Percentiles rank a stretch among this genome's conserved stretches.
phyloP scores from a whole-genome alignment of 192 early-diverging fungal species.

The Backusella parvicylindrica region DNA sequence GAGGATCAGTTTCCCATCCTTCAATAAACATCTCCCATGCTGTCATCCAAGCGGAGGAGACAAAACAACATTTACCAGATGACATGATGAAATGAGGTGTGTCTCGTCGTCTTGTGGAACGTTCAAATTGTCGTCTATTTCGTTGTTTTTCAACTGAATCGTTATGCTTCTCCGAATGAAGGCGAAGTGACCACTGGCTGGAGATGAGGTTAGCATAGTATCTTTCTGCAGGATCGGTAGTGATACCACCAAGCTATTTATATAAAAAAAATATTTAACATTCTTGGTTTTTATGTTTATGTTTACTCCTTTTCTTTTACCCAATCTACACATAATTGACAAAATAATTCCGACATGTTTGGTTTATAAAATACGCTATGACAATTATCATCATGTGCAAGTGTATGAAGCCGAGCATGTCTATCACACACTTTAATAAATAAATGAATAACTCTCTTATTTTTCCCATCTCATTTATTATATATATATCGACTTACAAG shows the following conservation, averaged over 20 bases:
- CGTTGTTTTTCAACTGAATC: not conserved
- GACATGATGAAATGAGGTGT: constrained; percentile 14
- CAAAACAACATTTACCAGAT: not conserved
- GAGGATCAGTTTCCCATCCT: constrained; percentile 4
- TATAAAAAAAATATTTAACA: not conserved
- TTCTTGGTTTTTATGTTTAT: not conserved
- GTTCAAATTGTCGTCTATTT: not conserved
- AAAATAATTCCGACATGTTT: constrained; percentile 14
- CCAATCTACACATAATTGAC: constrained; percentile 20
- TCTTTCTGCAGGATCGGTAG: constrained; percentile 14
- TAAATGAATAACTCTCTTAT: not conserved
- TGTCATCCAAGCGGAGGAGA: constrained; percentile 15
- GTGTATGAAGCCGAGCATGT: constrained; percentile 15
- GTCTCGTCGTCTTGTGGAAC: constrained; percentile 7
- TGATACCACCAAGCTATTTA: constrained; percentile 15
- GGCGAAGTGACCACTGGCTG: not conserved
- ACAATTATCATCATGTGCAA: not conserved
- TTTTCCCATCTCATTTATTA: not conserved
- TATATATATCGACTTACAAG: not conserved
- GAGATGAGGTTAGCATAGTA: not conserved
- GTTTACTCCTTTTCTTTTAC: constrained; percentile 2
- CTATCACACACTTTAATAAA: constrained; percentile 18
- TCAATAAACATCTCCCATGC: constrained; percentile 23
- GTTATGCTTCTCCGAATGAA: not conserved
- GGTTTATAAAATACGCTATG: constrained; percentile 23